These are phyloP conservation scores for Eleusine coracana DNA, from an alignment of 176 grass and related monocot species.

Conservation along the genomic window DNA sequence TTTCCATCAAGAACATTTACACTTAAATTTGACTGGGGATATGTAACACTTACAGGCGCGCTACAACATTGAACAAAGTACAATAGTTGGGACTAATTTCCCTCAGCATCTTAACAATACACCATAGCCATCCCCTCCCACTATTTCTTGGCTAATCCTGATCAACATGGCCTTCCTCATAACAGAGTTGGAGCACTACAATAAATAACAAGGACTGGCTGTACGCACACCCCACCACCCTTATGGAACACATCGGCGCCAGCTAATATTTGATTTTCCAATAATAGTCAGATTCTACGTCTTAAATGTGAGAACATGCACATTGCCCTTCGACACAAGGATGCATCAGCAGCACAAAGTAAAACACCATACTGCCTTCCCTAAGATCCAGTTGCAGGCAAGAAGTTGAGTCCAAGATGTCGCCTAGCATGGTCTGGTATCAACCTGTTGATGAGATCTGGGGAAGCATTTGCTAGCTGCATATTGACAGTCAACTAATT, in stretches of 20 bases:
- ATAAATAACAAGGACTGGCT: slow-evolving; percentile 40
- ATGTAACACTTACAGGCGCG: slow-evolving; percentile 48
- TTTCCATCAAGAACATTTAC: slow-evolving; percentile 49
- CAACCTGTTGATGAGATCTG: slow-evolving; percentile 80
- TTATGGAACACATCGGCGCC: slow-evolving; percentile 41
- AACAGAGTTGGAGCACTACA: slow-evolving; percentile 38
- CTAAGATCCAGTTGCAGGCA: slow-evolving; percentile 45
- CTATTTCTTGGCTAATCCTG: slow-evolving; percentile 26
- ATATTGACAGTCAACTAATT: slow-evolving; percentile 26
- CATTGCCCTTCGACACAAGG: slow-evolving; percentile 40
- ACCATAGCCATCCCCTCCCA: slow-evolving; percentile 30
- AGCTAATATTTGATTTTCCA: slow-evolving; percentile 40
- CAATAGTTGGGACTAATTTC: slow-evolving; percentile 35
- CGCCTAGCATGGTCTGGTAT: slow-evolving; percentile 79
- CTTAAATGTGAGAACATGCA: slow-evolving; percentile 51
- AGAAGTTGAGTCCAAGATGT: slow-evolving; percentile 62
- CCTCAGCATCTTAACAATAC: slow-evolving; percentile 43
- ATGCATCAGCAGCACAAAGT: slow-evolving; percentile 27
- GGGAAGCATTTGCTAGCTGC: slow-evolving; percentile 73
- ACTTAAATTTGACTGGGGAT: slow-evolving; percentile 33
- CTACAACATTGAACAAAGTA: slow-evolving; percentile 41
- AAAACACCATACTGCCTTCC: slow-evolving; percentile 21
- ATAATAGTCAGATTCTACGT: slow-evolving; percentile 70
- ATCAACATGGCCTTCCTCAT: slow-evolving; percentile 22
- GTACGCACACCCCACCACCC: slow-evolving; percentile 20